Conservation (phyloP, 352 stramenopile genomes). For the Globisporangium viniferum region DNA sequence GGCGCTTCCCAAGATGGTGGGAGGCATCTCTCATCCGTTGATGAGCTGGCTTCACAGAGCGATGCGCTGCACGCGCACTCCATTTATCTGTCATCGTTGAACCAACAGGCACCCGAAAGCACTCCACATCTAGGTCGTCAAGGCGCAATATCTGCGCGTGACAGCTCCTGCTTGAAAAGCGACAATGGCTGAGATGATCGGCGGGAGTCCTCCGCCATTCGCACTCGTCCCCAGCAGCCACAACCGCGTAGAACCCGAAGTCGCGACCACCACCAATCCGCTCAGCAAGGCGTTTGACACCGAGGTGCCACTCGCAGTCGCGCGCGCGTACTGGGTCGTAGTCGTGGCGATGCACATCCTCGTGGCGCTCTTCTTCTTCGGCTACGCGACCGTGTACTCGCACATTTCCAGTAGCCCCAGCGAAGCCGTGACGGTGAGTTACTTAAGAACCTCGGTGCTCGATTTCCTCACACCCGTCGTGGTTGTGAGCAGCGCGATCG, state of each 20-base stretch:
- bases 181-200: not conserved
- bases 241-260: not conserved
- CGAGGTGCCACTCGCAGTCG: slow-evolving; percentile 6
- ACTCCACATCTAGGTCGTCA: not conserved
- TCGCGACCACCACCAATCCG: not conserved
- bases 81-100: not conserved
- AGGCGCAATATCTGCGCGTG: not conserved
- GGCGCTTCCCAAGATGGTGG: not conserved
- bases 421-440: not conserved
- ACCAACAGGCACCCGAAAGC: not conserved
- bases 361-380: slow-evolving; percentile 12
- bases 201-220: not conserved
- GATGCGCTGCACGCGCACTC: not conserved
- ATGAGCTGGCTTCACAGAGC: not conserved
- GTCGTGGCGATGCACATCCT: slow-evolving; percentile 5
- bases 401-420: not conserved
- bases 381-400: slow-evolving; percentile 11
- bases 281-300: not conserved
- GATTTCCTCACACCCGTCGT: slow-evolving; percentile 10
- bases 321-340: slow-evolving; percentile 7
- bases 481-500: slow-evolving; percentile 9
- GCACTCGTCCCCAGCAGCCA: slow-evolving; percentile 2
- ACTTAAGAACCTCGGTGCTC: not conserved
- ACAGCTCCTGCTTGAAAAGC: not conserved
- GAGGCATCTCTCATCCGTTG: not conserved